These are phyloP conservation scores for Hanseniaspora gamundiae DNA, from an alignment of 1,139 yeast genomes.

Conservation along the genomic window DNA sequence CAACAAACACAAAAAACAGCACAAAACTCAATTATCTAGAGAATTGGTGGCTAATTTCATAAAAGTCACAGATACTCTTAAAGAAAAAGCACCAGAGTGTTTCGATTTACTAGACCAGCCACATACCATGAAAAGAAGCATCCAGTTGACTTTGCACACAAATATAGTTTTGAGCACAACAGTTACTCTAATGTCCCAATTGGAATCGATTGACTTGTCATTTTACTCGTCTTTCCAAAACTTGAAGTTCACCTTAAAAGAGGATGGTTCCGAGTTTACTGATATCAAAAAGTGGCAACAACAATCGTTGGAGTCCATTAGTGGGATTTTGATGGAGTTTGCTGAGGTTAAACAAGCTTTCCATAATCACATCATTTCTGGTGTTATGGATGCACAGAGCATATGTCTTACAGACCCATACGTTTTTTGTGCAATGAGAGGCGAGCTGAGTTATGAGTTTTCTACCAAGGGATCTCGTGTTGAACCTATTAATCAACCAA, in stretches of 20 bases:
- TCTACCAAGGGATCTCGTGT: neutral
- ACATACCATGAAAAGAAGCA: slow-evolving; percentile 13
- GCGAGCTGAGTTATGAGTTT: slow-evolving; percentile 26
- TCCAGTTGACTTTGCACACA: slow-evolving; percentile 22
- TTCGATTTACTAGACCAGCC: slow-evolving; percentile 8
- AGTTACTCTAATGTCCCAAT: slow-evolving; percentile 16
- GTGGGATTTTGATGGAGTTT: slow-evolving; percentile 49
- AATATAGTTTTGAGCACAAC: slow-evolving; percentile 23
- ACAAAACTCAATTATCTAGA: slow-evolving; percentile 1
- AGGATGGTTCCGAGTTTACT: slow-evolving; percentile 6
- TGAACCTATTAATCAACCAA: neutral
- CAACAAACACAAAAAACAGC: neutral
- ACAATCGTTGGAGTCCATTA: slow-evolving; percentile 27
- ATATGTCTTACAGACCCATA: slow-evolving; percentile 65
- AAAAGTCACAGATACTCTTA: slow-evolving; percentile 1
- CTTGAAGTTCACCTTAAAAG: slow-evolving; percentile 3
- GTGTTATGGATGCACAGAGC: slow-evolving; percentile 59
- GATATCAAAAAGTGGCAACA: slow-evolving; percentile 7
- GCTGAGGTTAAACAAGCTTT: slow-evolving; percentile 62
- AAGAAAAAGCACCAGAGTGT: slow-evolving; percentile 4
- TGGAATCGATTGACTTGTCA: slow-evolving; percentile 22
- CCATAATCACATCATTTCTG: slow-evolving; percentile 49
- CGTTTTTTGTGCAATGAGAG: slow-evolving; percentile 50
- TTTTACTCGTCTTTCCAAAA: slow-evolving; percentile 19
- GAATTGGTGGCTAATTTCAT: slow-evolving; percentile 5